A percentile compares a stretch with the other conserved stretches of the same genome.
phyloP scores from a whole-genome alignment of 371 early-diverging fungal species.

The Mucor circinelloides region DNA sequence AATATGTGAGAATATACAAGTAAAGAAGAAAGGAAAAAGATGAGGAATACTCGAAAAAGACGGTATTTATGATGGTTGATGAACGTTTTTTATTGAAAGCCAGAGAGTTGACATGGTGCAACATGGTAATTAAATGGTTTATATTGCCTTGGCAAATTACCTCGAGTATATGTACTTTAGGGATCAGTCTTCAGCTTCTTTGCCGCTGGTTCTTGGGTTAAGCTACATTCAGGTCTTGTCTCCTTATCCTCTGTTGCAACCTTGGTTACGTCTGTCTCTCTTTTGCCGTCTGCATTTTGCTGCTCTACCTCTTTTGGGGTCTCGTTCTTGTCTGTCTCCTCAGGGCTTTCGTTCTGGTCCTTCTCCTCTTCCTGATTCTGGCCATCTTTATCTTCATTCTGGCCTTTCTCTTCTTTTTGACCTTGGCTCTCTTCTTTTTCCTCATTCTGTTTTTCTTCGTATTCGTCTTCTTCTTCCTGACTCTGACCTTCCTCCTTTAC shows the following conservation, averaged over 20 bases:
- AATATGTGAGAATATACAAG: neutral
- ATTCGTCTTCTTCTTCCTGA: neutral
- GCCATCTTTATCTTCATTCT: neutral
- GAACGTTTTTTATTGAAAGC: neutral
- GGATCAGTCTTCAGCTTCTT: neutral
- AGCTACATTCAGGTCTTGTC: neutral
- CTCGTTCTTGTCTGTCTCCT: no score
- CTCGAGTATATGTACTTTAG: neutral
- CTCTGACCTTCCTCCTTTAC: neutral
- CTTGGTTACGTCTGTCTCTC: no score
- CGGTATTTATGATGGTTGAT: neutral
- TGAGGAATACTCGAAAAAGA: neutral
- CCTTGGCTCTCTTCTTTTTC: neutral
- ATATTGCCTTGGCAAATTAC: neutral
- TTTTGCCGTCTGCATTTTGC: no score
- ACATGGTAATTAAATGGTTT: neutral
- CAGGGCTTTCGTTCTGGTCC: no score
- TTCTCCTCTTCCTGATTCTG: neutral
- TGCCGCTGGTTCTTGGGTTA: neutral
- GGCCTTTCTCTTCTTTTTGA: neutral
- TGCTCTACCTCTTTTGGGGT: no score
- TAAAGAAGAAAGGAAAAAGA: neutral
- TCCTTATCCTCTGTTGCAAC: neutral
- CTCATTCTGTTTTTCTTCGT: neutral
- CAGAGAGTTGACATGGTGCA: neutral